Percentiles rank a stretch among this genome's conserved stretches.
These are phyloP conservation scores for Lactarius tabidus DNA, from an alignment of 768 basidiomycete genomes.

Conservation along the genomic window DNA sequence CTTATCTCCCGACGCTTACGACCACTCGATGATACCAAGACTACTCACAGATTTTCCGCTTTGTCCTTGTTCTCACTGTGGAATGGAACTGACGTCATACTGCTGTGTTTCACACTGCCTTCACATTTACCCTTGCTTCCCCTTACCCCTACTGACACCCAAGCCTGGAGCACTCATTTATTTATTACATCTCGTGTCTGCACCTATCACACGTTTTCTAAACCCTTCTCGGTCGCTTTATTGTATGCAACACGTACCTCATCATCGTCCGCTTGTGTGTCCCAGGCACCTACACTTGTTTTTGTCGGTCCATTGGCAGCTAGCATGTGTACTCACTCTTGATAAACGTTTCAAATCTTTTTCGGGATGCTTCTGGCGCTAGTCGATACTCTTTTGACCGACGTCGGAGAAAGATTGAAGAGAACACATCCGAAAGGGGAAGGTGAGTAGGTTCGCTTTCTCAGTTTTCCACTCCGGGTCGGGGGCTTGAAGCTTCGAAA, in stretches of 20 bases:
- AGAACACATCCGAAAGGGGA: constrained; percentile 11
- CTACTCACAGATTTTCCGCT: constrained; percentile 8
- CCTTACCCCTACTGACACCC: constrained; percentile 8
- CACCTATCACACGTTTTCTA: constrained; percentile 8
- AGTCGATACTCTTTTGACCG: not conserved
- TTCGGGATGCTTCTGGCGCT: not conserved
- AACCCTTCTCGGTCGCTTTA: constrained; percentile 10
- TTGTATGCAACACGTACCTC: constrained; percentile 18
- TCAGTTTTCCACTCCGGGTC: not conserved
- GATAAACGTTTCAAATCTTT: not conserved
- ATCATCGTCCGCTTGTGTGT: constrained; percentile 12
- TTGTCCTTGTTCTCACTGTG: constrained; percentile 7
- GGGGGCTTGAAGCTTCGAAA: not conserved
- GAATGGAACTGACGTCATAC: constrained; percentile 18
- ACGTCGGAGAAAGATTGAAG: constrained; percentile 2
- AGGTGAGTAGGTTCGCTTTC: constrained; percentile 23
- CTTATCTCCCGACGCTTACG: constrained; percentile 16
- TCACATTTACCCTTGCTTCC: not conserved
- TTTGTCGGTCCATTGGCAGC: not conserved
- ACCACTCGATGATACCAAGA: constrained; percentile 19
- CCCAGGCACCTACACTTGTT: constrained; percentile 1
- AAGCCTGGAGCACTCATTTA: constrained; percentile 24
- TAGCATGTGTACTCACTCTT: not conserved
- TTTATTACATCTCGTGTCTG: constrained; percentile 24
- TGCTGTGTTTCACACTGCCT: constrained; percentile 10